Evolutionary conservation across 352 stramenopile species (phyloP).

Genomic region (Globisporangium camurandrum): DNA sequence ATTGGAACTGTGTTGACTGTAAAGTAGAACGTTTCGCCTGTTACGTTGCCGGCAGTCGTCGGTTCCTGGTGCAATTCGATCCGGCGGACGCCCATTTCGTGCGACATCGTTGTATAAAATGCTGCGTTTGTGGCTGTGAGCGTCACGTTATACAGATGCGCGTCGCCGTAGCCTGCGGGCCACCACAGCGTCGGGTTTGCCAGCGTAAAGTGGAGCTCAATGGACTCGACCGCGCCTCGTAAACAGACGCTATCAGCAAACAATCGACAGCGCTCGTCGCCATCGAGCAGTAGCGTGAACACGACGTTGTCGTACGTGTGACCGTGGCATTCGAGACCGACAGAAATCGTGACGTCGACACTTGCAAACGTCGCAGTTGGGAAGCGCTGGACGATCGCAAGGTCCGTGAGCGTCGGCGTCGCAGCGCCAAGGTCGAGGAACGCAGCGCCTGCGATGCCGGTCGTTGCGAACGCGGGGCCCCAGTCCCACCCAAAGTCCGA

Average conservation of each 20-base stretch:
- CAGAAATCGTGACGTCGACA: conserved; percentile 31
- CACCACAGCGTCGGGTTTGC: conserved; percentile 62
- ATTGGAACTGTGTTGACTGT: conserved; percentile 55
- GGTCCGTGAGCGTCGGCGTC: conserved; percentile 16
- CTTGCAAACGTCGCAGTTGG: conserved; percentile 22
- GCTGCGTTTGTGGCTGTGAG: conserved; percentile 24
- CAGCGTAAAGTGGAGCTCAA: no score
- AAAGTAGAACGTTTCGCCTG: conserved; percentile 69
- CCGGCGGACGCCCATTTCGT: conserved; percentile 47
- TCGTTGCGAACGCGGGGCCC: conserved; percentile 63
- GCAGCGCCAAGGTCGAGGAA: conserved; percentile 30
- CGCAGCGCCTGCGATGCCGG: conserved; percentile 47
- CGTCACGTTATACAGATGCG: conserved; percentile 53
- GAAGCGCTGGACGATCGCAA: conserved; percentile 45
- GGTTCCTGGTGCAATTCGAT: conserved; percentile 55
- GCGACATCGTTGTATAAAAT: conserved; percentile 26
- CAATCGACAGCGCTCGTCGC: conserved; percentile 11
- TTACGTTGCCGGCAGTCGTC: conserved; percentile 30
- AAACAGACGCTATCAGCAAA: no score
- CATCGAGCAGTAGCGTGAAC: conserved; percentile 45
- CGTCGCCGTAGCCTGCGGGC: conserved; percentile 48
- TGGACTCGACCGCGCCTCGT: no score
- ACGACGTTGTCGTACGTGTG: conserved; percentile 25
- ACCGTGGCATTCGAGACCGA: conserved; percentile 23
- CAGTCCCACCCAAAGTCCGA: conserved; percentile 88